Conservation (phyloP, 495 filamentous ascomycete genomes). For the Podospora anserina region DNA sequence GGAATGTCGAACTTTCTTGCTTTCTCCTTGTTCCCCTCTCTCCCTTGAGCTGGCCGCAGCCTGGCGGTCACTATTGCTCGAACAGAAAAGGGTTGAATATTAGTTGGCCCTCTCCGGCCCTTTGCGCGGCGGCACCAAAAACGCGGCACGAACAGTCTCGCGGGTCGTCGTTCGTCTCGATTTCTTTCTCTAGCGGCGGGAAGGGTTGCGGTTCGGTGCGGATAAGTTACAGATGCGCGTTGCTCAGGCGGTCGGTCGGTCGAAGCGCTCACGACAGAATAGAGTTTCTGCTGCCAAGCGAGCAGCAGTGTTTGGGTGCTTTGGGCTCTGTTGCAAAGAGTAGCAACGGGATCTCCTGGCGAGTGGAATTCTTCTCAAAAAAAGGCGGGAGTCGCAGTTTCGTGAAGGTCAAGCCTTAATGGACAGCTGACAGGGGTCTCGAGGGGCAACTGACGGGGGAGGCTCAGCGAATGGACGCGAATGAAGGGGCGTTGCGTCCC, state of each 20-base stretch:
- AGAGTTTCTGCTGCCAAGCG: constrained; percentile 5
- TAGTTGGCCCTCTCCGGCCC: constrained; percentile 14
- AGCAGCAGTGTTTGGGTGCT: constrained; percentile 13
- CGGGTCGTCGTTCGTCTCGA: constrained; percentile 5
- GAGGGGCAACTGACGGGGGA: constrained; percentile 5
- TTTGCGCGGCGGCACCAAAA: constrained; percentile 1
- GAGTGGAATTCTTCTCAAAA: constrained; percentile 24
- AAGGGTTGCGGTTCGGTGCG: constrained; percentile 4
- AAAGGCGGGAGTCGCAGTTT: constrained; percentile 29
- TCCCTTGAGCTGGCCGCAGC: constrained; percentile 9
- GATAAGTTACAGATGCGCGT: constrained; percentile 2
- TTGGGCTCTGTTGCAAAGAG: constrained; percentile 18
- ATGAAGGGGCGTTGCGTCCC: constrained; percentile 33
- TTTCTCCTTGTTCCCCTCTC: constrained; percentile 1
- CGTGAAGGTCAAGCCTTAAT: constrained; percentile 30
- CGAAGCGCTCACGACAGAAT: not conserved
- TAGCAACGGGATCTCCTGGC: constrained; percentile 9
- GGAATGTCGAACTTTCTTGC: constrained; percentile 11
- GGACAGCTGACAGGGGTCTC: constrained; percentile 27
- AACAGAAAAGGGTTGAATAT: constrained; percentile 10
- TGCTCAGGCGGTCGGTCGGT: not conserved
- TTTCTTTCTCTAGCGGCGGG: not conserved
- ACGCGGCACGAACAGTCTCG: constrained; percentile 2
- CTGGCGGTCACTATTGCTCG: constrained; percentile 13
- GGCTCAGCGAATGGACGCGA: constrained; percentile 11